A percentile compares a stretch with the other conserved stretches of the same genome.
These are phyloP conservation scores for Scheffersomyces stipitis DNA, from an alignment of 805 yeast species.

Conservation along the genomic window DNA sequence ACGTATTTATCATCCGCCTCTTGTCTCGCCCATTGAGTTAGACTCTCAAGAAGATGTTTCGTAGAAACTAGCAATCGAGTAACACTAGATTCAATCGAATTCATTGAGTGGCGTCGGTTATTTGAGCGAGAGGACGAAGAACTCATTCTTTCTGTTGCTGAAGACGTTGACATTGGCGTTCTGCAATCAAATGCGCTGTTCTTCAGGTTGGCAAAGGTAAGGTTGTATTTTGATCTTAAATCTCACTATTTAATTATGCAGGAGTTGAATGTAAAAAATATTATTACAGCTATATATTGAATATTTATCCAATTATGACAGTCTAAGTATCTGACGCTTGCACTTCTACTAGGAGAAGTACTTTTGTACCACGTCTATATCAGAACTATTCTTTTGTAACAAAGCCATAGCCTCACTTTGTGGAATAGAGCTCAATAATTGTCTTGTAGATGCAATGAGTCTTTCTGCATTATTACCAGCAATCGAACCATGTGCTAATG, in stretches of 20 bases:
- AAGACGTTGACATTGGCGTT: neutral
- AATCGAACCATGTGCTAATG: slow-evolving; percentile 65
- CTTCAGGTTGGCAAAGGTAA: too few relatives aligned
- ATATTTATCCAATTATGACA: too few relatives aligned
- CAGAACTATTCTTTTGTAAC: slow-evolving; percentile 61
- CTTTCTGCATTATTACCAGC: slow-evolving; percentile 70
- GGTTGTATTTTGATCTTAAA: too few relatives aligned
- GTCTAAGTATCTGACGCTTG: too few relatives aligned
- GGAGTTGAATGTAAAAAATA: too few relatives aligned
- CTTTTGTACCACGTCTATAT: slow-evolving; percentile 58
- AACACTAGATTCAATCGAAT: slow-evolving; percentile 73
- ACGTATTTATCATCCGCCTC: slow-evolving; percentile 81
- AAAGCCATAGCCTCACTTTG: slow-evolving; percentile 66
- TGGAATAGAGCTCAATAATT: slow-evolving; percentile 62
- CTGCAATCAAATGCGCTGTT: too few relatives aligned
- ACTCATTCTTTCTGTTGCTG: neutral
- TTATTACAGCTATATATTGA: too few relatives aligned
- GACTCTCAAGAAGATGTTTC: slow-evolving; percentile 78
- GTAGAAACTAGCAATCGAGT: slow-evolving; percentile 82
- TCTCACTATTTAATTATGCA: too few relatives aligned
- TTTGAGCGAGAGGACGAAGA: slow-evolving; percentile 5
- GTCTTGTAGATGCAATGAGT: slow-evolving; percentile 61
- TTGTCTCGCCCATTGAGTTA: slow-evolving; percentile 87
- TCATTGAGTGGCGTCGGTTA: slow-evolving; percentile 22
- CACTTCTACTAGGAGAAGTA: slow-evolving; percentile 54